Evolutionary conservation across 441 rosid species (phyloP).

Genomic region (Bruguiera hainesii): DNA sequence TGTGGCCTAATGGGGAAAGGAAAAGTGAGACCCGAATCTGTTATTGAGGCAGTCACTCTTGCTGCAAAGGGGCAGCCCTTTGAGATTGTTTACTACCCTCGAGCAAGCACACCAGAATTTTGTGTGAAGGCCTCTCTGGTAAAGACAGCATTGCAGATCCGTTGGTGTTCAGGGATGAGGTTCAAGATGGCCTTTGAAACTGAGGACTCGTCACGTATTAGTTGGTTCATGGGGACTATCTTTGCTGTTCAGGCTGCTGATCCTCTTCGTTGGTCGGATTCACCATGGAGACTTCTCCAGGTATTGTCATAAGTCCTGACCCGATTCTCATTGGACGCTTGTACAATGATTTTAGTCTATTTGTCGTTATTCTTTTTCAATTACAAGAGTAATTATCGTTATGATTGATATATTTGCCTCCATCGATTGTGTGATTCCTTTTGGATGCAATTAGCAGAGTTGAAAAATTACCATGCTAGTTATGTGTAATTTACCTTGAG

Average conservation of each 20-base stretch:
- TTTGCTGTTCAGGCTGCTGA: slow-evolving; percentile 78
- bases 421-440: too few species aligned
- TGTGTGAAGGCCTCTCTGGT: slow-evolving; percentile 70
- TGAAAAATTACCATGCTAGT: too few species aligned
- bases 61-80: slow-evolving; percentile 72
- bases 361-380: too few species aligned
- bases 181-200: slow-evolving; percentile 99
- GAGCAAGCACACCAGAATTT: slow-evolving; percentile 89
- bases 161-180: slow-evolving; percentile 92
- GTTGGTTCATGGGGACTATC: slow-evolving; percentile 98
- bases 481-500: too few species aligned
- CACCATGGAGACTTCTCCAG: slow-evolving; percentile 96
- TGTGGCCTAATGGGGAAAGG: slow-evolving; percentile 39
- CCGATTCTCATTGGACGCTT: too few species aligned
- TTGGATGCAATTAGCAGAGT: too few species aligned
- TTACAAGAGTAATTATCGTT: too few species aligned
- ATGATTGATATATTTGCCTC: too few species aligned
- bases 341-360: too few species aligned
- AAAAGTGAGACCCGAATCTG: slow-evolving; percentile 57
- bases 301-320: slow-evolving; percentile 27
- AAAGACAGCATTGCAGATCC: slow-evolving; percentile 65
- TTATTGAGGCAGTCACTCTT: slow-evolving; percentile 58
- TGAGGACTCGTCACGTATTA: slow-evolving; percentile 84
- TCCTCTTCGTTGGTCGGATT: slow-evolving; percentile 80
- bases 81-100: slow-evolving; percentile 84